Conservation (phyloP, 345 rosid genomes). For the Rhizophora mangle region DNA sequence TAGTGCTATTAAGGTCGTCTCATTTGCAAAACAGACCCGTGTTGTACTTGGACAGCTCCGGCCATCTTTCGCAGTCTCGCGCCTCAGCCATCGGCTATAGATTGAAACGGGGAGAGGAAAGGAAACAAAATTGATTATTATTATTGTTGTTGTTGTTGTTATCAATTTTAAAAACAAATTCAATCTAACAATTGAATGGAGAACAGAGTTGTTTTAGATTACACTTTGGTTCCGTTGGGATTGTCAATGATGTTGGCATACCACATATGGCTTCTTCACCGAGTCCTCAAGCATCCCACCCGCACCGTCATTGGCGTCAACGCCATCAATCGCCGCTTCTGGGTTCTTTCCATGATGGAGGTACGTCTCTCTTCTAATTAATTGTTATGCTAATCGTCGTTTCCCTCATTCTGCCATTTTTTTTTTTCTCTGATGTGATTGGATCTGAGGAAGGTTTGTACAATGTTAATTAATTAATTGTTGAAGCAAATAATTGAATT, state of each 20-base stretch:
- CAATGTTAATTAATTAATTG: background rate
- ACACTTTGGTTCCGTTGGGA: slow-evolving; percentile 59
- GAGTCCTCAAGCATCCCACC: slow-evolving; percentile 55
- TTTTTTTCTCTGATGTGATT: no score
- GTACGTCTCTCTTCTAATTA: slow-evolving; percentile 18
- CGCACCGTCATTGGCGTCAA: slow-evolving; percentile 72
- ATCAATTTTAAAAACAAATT: no score
- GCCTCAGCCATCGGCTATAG: background rate
- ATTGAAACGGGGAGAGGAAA: background rate
- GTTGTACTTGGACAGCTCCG: slow-evolving; percentile 19
- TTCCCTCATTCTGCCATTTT: no score
- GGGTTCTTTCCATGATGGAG: slow-evolving; percentile 97
- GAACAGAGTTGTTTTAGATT: slow-evolving; percentile 47
- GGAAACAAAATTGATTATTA: no score
- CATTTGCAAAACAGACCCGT: slow-evolving; percentile 21
- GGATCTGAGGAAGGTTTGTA: no score
- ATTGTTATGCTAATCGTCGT: background rate
- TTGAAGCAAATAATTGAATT: background rate
- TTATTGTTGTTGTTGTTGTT: no score
- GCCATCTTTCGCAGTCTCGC: slow-evolving; percentile 7
- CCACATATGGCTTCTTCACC: slow-evolving; percentile 71
- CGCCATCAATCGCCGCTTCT: slow-evolving; percentile 74
- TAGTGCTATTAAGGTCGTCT: no score
- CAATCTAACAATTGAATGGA: slow-evolving; percentile 33
- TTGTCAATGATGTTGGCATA: slow-evolving; percentile 46